These are phyloP conservation scores for Omphalotus guepiniiformis DNA, from an alignment of 768 basidiomycete genomes.

Conservation along the genomic window DNA sequence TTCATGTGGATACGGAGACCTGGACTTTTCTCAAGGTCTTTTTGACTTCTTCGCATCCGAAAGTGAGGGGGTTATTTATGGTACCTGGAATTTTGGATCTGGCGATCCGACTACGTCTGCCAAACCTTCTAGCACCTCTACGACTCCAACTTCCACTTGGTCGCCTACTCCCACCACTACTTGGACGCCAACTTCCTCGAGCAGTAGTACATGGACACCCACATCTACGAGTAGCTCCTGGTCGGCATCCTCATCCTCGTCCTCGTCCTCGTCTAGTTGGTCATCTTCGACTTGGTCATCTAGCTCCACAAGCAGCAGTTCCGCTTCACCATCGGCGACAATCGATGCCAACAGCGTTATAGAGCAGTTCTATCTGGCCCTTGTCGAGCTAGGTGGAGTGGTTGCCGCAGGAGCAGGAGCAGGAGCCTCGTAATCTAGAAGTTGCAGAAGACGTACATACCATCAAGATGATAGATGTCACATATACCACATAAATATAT, in stretches of 20 bases:
- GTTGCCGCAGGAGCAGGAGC: too few species aligned
- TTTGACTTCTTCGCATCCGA: constrained; percentile 42
- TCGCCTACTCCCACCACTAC: constrained; percentile 16
- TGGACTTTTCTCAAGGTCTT: constrained; percentile 55
- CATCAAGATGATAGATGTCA: too few species aligned
- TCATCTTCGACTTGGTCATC: not conserved
- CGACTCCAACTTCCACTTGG: constrained; percentile 18
- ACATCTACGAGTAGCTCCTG: constrained; percentile 22
- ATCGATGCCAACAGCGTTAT: too few species aligned
- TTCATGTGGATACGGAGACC: constrained; percentile 52
- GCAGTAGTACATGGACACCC: not conserved
- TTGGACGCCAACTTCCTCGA: not conserved
- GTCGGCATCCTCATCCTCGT: constrained; percentile 36
- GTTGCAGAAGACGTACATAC: too few species aligned
- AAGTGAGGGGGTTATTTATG: constrained; percentile 39
- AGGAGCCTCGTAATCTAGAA: too few species aligned
- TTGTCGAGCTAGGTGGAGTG: too few species aligned
- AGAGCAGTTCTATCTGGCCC: too few species aligned
- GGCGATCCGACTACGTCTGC: constrained; percentile 9
- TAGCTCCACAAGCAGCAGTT: not conserved
- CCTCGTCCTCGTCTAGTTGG: constrained; percentile 76
- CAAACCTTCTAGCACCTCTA: constrained; percentile 16
- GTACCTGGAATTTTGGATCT: constrained; percentile 39
- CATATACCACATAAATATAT: too few species aligned
- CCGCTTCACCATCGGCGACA: constrained; percentile 1